These are phyloP conservation scores for Tetrapisispora namnaoensis DNA, from an alignment of 805 yeast genomes.

Conservation along the genomic window DNA sequence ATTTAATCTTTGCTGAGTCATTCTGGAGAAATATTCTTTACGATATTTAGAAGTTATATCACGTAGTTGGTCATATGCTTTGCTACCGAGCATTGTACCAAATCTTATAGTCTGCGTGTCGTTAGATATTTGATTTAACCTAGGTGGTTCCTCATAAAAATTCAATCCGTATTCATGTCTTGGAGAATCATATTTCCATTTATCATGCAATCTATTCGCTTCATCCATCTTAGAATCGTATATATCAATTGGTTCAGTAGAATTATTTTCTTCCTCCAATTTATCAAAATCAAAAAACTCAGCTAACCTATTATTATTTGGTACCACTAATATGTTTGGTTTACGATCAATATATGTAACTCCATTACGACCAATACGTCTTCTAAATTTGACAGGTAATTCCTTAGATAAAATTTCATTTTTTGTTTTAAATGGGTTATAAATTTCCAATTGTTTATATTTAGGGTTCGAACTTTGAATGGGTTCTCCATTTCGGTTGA, in stretches of 20 bases:
- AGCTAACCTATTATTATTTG: slow-evolving; percentile 14
- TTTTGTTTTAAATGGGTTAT: slow-evolving; percentile 28
- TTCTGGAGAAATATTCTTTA: slow-evolving; percentile 39
- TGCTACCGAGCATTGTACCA: slow-evolving; percentile 82
- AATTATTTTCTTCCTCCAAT: slow-evolving; percentile 15
- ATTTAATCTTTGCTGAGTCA: slow-evolving; percentile 27
- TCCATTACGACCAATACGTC: slow-evolving; percentile 65
- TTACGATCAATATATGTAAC: slow-evolving; percentile 67
- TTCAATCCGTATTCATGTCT: slow-evolving; percentile 37
- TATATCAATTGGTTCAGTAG: slow-evolving; percentile 29
- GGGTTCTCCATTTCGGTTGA: slow-evolving; percentile 26
- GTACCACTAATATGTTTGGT: slow-evolving; percentile 34
- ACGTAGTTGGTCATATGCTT: slow-evolving; percentile 69
- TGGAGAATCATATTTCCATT: slow-evolving; percentile 63
- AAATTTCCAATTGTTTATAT: slow-evolving; percentile 28
- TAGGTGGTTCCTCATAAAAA: slow-evolving; percentile 69
- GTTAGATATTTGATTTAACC: slow-evolving; percentile 68
- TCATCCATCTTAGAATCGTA: slow-evolving; percentile 40
- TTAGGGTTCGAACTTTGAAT: slow-evolving; percentile 14
- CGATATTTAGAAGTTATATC: slow-evolving; percentile 63
- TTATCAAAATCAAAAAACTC: slow-evolving; percentile 36
- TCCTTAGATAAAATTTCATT: slow-evolving; percentile 31
- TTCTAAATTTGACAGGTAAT: slow-evolving; percentile 50
- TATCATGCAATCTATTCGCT: slow-evolving; percentile 42
- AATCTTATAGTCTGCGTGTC: slow-evolving; percentile 85